Conservation (phyloP, 352 stramenopile species). For the Phytophthora agathidicida region DNA sequence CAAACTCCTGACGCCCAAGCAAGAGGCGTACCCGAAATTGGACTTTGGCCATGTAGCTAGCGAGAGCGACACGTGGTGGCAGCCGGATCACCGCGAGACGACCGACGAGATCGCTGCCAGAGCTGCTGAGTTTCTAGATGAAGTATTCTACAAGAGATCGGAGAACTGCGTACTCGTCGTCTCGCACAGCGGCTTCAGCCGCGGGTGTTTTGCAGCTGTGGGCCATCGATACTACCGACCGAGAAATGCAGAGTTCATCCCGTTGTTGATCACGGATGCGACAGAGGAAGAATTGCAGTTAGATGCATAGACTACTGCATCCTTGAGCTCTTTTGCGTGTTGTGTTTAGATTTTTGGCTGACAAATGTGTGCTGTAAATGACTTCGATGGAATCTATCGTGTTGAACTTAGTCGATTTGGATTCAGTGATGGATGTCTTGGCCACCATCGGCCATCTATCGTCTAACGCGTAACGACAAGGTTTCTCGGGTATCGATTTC, state of each 20-base stretch:
- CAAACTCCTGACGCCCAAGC: conserved; percentile 46
- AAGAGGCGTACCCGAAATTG: conserved; percentile 46
- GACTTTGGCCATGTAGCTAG: conserved; percentile 53
- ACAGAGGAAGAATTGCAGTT: conserved; percentile 30
- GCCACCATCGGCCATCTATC: conserved; percentile 17
- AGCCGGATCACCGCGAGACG: conserved; percentile 59
- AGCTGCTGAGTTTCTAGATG: conserved; percentile 52
- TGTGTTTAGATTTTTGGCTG: conserved; percentile 3
- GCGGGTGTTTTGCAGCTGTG: conserved; percentile 61
- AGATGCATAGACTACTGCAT: conserved; percentile 8
- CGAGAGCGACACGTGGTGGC: conserved; percentile 66
- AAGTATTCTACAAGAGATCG: conserved; percentile 41
- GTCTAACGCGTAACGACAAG: neutral
- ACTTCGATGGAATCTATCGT: conserved; percentile 28
- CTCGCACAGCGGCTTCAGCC: conserved; percentile 73
- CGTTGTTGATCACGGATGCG: conserved; percentile 55
- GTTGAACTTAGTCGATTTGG: neutral
- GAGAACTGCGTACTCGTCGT: conserved; percentile 62
- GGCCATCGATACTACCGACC: conserved; percentile 71
- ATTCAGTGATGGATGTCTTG: conserved; percentile 15
- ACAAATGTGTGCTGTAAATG: conserved; percentile 25
- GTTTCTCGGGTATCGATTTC: neutral
- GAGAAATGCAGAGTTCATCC: conserved; percentile 71
- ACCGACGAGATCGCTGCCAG: conserved; percentile 61
- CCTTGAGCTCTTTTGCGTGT: no score